phyloP scores from a whole-genome alignment of 345 rosid species.

The Limnanthes douglasii region DNA sequence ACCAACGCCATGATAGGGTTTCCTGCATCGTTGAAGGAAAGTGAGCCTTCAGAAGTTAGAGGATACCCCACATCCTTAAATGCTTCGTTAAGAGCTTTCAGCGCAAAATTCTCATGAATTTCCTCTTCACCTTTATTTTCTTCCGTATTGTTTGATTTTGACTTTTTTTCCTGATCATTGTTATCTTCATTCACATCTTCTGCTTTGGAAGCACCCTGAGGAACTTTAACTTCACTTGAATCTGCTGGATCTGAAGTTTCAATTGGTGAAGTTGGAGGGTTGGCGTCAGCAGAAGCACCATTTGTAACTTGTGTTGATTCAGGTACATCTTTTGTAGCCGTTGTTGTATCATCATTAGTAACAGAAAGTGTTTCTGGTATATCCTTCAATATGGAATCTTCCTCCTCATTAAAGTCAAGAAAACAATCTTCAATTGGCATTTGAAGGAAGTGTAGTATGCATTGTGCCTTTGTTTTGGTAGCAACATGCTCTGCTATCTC shows the following conservation, averaged over 20 bases:
- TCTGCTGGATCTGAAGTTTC: constrained; percentile 47
- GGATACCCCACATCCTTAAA: constrained; percentile 72
- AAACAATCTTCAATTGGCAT: constrained; percentile 94
- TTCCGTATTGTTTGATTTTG: constrained; percentile 20
- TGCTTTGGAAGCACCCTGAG: constrained; percentile 24
- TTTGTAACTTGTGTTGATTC: constrained; percentile 37
- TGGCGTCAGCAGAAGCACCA: constrained; percentile 33
- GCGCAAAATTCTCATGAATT: constrained; percentile 33
- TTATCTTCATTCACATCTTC: constrained; percentile 21
- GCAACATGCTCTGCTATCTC: constrained; percentile 99
- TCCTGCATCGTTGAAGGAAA: constrained; percentile 88
- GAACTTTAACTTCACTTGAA: constrained; percentile 23
- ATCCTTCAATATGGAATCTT: constrained; percentile 32
- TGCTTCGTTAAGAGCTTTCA: constrained; percentile 75
- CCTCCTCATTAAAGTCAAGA: constrained; percentile 31
- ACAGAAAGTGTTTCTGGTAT: constrained; percentile 18
- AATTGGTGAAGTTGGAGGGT: constrained; percentile 17
- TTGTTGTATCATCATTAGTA: constrained; percentile 17
- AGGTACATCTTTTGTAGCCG: constrained; percentile 29
- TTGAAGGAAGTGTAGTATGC: constrained; percentile 94
- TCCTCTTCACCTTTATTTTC: constrained; percentile 25
- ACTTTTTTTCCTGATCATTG: constrained; percentile 20
- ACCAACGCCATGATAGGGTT: constrained; percentile 99
- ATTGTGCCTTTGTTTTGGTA: constrained; percentile 91
- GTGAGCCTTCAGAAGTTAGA: constrained; percentile 38